These are phyloP conservation scores for Cephaloascus albidus DNA, from an alignment of 805 yeast species.

Conservation along the genomic window DNA sequence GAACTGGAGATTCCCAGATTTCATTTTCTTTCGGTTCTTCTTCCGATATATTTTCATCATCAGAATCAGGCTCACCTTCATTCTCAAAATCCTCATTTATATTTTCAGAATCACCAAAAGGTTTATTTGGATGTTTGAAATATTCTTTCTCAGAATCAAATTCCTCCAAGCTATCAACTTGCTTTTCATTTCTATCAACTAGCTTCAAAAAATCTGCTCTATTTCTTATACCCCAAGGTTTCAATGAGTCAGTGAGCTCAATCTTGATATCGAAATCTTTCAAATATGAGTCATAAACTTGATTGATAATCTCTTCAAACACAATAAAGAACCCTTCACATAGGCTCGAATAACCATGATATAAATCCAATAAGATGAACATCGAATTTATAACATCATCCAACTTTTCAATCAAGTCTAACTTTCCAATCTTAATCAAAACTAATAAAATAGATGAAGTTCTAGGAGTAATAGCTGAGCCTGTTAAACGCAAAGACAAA, in stretches of 20 bases:
- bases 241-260: conserved; percentile 15
- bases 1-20: conserved; percentile 61
- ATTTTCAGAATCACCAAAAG: not conserved
- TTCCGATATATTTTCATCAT: conserved; percentile 16
- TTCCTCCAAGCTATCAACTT: conserved; percentile 20
- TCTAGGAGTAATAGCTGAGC: conserved; percentile 66
- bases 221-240: conserved; percentile 54
- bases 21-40: conserved; percentile 8
- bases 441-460: conserved; percentile 63
- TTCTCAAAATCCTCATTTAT: conserved; percentile 8
- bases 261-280: conserved; percentile 12
- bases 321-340: conserved; percentile 68
- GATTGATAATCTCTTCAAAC: conserved; percentile 50
- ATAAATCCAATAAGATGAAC: conserved; percentile 71
- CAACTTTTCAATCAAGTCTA: conserved; percentile 50
- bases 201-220: conserved; percentile 33
- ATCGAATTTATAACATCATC: conserved; percentile 67
- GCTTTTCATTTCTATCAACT: conserved; percentile 17
- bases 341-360: conserved; percentile 70
- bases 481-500: conserved; percentile 59
- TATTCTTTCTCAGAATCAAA: conserved; percentile 15
- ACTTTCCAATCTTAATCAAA: conserved; percentile 63
- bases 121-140: not conserved
- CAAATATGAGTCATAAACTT: conserved; percentile 30
- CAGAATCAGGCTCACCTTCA: conserved; percentile 9